Conservation (phyloP, 208 protist genomes). For the Wallacemonas sp. region DNA sequence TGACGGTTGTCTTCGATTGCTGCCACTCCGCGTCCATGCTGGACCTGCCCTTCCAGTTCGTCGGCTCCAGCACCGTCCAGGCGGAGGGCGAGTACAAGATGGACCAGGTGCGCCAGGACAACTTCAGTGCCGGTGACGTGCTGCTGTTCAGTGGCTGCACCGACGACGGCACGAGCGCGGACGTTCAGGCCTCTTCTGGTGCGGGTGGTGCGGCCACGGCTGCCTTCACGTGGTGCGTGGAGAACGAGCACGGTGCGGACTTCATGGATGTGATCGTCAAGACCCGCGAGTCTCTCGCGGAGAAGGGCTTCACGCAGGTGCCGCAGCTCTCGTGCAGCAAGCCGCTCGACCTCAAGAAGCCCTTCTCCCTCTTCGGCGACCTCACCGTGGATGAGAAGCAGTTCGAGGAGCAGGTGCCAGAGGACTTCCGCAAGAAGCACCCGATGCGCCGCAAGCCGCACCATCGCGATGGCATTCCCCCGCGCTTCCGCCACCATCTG, state of each 20-base stretch:
- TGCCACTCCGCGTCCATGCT: conserved; percentile 92
- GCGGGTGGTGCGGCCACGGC: conserved; percentile 87
- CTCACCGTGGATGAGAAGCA: too few relatives aligned
- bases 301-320: conserved; percentile 78
- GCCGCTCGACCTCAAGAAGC: too few relatives aligned
- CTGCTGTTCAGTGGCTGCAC: conserved; percentile 89
- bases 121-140: conserved; percentile 81
- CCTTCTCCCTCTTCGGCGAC: too few relatives aligned
- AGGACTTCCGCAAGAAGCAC: conserved; percentile 26
- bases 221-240: conserved; percentile 75
- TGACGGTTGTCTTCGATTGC: conserved; percentile 94
- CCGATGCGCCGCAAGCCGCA: background rate
- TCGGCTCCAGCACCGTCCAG: conserved; percentile 28
- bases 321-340: too few relatives aligned
- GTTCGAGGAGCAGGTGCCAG: conserved; percentile 60
- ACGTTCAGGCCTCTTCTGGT: conserved; percentile 41
- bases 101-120: conserved; percentile 56
- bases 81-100: conserved; percentile 23
- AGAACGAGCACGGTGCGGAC: too few relatives aligned
- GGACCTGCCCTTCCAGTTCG: conserved; percentile 90
- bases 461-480: background rate
- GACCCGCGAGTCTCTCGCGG: conserved; percentile 64
- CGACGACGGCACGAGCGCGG: conserved; percentile 82
- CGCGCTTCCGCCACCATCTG: background rate
- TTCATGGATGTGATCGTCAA: conserved; percentile 83